These are phyloP conservation scores for Coprinellus aureogranulatus DNA, from an alignment of 768 basidiomycete species.

Conservation along the genomic window DNA sequence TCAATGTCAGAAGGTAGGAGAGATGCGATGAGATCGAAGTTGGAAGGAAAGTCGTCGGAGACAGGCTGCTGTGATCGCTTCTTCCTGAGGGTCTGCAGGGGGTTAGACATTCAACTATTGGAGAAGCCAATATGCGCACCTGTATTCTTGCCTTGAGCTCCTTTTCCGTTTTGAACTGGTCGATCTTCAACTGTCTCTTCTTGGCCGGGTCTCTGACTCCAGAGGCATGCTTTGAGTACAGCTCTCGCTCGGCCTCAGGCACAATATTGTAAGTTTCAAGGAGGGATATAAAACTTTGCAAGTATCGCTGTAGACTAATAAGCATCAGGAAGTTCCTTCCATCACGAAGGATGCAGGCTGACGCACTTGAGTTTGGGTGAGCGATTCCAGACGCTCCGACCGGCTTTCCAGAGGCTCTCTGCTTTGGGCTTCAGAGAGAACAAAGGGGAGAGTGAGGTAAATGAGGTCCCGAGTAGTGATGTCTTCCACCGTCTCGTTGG, in stretches of 20 bases:
- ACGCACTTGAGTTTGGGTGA: conserved; percentile 61
- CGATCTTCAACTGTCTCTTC: conserved; percentile 85
- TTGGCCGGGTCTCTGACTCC: conserved; percentile 62
- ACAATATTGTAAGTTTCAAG: conserved; percentile 69
- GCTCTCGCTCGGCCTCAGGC: conserved; percentile 52
- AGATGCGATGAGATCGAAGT: conserved; percentile 64
- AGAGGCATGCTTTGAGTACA: conserved; percentile 50
- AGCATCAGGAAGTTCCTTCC: conserved; percentile 16
- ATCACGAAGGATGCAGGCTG: background rate
- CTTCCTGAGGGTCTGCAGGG: conserved; percentile 50
- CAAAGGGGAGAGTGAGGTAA: conserved; percentile 73
- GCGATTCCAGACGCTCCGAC: conserved; percentile 52
- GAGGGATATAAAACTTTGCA: conserved; percentile 44
- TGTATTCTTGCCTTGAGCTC: conserved; percentile 70
- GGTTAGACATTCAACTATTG: background rate
- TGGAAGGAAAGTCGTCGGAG: conserved; percentile 34
- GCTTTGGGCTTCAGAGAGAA: conserved; percentile 62
- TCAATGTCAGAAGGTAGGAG: conserved; percentile 44
- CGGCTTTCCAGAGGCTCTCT: conserved; percentile 55
- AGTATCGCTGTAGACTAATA: conserved; percentile 41
- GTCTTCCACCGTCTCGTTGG: conserved; percentile 81
- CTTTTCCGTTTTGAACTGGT: conserved; percentile 85
- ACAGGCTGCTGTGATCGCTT: conserved; percentile 43
- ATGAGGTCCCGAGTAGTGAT: conserved; percentile 73
- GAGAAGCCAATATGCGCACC: conserved; percentile 35